Percentiles rank a stretch among this genome's conserved stretches.
Conservation (phyloP, 2,329 filamentous ascomycete genomes). For the Venturia effusa region DNA sequence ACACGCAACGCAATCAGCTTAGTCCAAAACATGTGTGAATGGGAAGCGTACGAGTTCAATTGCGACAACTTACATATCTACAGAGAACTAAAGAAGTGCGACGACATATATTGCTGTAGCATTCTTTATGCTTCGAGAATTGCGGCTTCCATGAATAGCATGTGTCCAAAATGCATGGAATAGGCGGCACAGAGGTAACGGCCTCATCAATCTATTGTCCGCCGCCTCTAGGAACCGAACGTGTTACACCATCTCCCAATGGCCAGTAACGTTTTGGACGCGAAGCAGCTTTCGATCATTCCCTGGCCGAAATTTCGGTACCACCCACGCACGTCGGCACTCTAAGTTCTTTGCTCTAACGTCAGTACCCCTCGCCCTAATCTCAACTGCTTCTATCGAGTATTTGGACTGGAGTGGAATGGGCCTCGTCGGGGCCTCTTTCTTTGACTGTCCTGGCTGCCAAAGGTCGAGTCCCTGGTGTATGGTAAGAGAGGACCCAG, state of each 20-base stretch:
- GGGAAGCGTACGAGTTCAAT: not conserved
- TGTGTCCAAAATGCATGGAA: no score
- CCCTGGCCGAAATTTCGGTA: no score
- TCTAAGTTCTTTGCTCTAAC: not conserved
- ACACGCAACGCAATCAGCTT: not conserved
- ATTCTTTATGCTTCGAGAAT: not conserved
- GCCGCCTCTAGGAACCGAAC: no score
- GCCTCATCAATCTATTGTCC: no score
- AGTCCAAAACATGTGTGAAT: no score
- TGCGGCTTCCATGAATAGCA: not conserved
- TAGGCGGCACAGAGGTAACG: no score
- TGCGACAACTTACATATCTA: not conserved
- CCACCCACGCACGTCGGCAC: no score
- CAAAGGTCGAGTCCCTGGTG: not conserved
- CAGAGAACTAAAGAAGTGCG: not conserved
- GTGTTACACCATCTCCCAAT: not conserved
- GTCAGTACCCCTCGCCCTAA: no score
- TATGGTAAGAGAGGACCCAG: not conserved
- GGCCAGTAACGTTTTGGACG: not conserved
- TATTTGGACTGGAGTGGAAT: not conserved
- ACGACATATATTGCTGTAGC: not conserved
- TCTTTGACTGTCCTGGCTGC: no score
- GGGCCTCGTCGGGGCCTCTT: no score
- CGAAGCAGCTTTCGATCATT: not conserved
- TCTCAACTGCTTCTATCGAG: no score